Evolutionary conservation across 164 flowering plant genomes (phyloP).

Genomic region (Liquidambar formosana): DNA sequence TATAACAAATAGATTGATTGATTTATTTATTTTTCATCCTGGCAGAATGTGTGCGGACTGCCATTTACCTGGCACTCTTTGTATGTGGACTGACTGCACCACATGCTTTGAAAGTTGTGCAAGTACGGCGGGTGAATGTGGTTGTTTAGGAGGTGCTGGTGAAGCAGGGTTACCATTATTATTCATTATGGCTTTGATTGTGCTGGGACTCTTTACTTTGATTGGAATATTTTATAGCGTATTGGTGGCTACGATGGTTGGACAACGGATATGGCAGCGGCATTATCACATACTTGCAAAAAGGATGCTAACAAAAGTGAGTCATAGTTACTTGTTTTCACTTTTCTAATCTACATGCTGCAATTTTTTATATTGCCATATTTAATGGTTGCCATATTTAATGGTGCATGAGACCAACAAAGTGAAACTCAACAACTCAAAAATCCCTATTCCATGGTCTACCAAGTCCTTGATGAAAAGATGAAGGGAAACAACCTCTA

Average conservation of each 20-base stretch:
- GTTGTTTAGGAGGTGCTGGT: slow-evolving; percentile 95
- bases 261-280: slow-evolving; percentile 98
- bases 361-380: not conserved
- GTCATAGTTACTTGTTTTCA: slow-evolving; percentile 10
- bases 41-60: slow-evolving; percentile 96
- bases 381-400: not conserved
- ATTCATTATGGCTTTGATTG: slow-evolving; percentile 78
- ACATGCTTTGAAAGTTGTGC: slow-evolving; percentile 90
- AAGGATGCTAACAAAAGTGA: slow-evolving; percentile 96
- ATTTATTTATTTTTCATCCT: slow-evolving; percentile 2
- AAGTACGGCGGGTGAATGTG: slow-evolving; percentile 85
- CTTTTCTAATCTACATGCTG: not conserved
- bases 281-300: slow-evolving; percentile 98
- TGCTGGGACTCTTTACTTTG: slow-evolving; percentile 86
- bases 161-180: slow-evolving; percentile 94
- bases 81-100: slow-evolving; percentile 98
- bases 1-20: not conserved
- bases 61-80: slow-evolving; percentile 94
- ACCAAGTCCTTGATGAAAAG: not conserved
- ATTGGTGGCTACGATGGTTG: slow-evolving; percentile 98
- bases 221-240: slow-evolving; percentile 97
- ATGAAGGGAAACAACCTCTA: not conserved
- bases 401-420: not conserved
- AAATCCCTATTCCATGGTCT: not conserved
- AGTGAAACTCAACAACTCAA: not conserved